Percentiles rank a stretch among this genome's conserved stretches.
These are phyloP conservation scores for Chlorokybus atmophyticus DNA, from an alignment of 139 green algal species.

Conservation along the genomic window DNA sequence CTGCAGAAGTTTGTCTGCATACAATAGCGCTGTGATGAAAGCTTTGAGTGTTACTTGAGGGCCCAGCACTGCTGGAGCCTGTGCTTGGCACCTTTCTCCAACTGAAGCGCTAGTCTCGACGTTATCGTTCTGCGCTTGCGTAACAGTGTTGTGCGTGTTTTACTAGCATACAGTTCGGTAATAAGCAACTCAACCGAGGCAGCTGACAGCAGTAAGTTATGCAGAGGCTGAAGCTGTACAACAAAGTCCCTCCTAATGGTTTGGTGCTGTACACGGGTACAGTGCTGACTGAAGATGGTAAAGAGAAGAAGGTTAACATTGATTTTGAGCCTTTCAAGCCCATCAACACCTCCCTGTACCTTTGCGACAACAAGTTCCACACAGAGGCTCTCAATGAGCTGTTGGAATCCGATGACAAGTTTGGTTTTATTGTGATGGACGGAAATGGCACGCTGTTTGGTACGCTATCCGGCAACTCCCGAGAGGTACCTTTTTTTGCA, in stretches of 20 bases:
- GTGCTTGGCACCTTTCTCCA: too few species aligned
- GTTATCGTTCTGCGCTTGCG: too few species aligned
- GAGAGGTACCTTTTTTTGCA: too few species aligned
- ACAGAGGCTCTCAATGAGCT: conserved; percentile 91
- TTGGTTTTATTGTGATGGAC: conserved; percentile 99
- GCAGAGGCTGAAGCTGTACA: conserved; percentile 31
- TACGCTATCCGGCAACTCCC: conserved; percentile 88
- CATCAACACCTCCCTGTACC: conserved; percentile 99
- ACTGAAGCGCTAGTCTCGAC: too few species aligned
- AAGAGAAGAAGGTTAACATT: conserved; percentile 98
- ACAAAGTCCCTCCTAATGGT: conserved; percentile 83
- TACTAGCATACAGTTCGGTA: too few species aligned
- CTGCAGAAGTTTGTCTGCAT: too few species aligned
- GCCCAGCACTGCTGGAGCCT: too few species aligned
- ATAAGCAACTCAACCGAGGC: too few species aligned
- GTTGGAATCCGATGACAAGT: conserved; percentile 74
- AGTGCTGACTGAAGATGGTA: conserved; percentile 95
- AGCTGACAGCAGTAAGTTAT: too few species aligned
- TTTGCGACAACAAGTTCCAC: conserved; percentile 99
- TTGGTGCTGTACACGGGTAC: conserved; percentile 96
- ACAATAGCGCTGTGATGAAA: too few species aligned
- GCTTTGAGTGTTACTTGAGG: too few species aligned
- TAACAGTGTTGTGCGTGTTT: too few species aligned
- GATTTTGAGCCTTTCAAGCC: conserved; percentile 99
- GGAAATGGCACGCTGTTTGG: conserved; percentile 93